These are phyloP conservation scores for Magnaporthales sp. DNA, from an alignment of 2,329 filamentous ascomycete genomes.

Conservation along the genomic window DNA sequence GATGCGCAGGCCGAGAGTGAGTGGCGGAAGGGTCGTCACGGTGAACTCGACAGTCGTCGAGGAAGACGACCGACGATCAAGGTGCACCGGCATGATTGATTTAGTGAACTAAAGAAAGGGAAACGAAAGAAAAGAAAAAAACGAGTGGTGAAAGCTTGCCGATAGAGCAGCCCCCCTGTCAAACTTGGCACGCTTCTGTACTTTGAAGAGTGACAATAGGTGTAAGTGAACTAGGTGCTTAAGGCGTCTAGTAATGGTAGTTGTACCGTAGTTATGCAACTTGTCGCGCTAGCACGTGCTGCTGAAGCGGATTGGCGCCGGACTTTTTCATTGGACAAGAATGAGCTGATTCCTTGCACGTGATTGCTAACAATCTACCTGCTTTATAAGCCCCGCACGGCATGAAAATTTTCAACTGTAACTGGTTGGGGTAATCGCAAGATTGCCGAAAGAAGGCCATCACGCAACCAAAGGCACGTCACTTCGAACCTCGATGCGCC, in stretches of 20 bases:
- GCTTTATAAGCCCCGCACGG: background rate
- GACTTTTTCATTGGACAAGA: background rate
- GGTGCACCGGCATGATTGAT: constrained; percentile 35
- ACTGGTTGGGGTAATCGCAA: background rate
- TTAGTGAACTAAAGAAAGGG: background rate
- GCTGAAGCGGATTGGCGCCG: background rate
- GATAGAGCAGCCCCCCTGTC: too few species aligned
- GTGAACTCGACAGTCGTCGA: constrained; percentile 89
- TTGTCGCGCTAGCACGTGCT: background rate
- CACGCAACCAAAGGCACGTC: background rate
- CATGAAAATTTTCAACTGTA: background rate
- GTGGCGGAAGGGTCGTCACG: constrained; percentile 63
- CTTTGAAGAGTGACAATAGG: background rate
- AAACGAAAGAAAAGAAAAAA: background rate
- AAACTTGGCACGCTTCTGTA: too few species aligned
- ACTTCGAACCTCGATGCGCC: background rate
- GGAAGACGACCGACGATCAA: constrained; percentile 61
- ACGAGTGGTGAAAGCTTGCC: background rate
- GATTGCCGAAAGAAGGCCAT: background rate
- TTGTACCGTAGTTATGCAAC: background rate
- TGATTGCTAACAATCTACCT: background rate
- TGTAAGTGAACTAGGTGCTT: background rate
- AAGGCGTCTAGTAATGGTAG: background rate
- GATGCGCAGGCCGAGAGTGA: constrained; percentile 37
- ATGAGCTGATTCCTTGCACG: background rate